Conservation (phyloP, 2,329 filamentous ascomycete species). For the Paecilomyces formosus region DNA sequence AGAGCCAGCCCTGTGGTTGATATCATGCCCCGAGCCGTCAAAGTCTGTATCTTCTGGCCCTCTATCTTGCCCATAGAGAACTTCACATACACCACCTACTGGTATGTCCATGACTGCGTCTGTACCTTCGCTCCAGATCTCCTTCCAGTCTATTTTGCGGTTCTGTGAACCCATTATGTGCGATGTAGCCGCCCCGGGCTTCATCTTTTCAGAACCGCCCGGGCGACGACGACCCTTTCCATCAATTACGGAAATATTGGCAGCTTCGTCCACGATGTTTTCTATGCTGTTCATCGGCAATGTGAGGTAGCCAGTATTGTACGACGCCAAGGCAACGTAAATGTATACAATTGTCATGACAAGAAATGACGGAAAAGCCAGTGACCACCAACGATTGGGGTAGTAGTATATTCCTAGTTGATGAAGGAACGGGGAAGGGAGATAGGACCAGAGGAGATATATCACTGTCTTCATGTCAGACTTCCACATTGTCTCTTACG, state of each 20-base stretch:
- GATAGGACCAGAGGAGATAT: conserved; percentile 75
- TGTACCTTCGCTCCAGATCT: conserved; percentile 83
- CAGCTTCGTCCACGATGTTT: conserved; percentile 85
- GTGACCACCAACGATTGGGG: conserved; percentile 93
- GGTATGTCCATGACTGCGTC: conserved; percentile 98
- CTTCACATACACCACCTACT: conserved; percentile 87
- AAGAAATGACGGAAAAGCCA: conserved; percentile 83
- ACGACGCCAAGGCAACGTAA: conserved; percentile 82
- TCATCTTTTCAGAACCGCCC: conserved; percentile 36
- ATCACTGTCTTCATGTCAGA: conserved; percentile 34
- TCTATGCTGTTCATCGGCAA: conserved; percentile 71
- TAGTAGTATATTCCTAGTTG: conserved; percentile 95
- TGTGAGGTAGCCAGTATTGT: conserved; percentile 86
- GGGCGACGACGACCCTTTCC: conserved; percentile 52
- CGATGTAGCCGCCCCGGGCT: conserved; percentile 32
- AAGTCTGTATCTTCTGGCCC: conserved; percentile 16
- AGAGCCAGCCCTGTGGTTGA: not conserved
- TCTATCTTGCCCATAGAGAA: conserved; percentile 67
- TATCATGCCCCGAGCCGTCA: not conserved
- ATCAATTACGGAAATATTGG: conserved; percentile 77
- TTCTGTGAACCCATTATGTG: conserved; percentile 37
- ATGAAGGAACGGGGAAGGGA: conserved; percentile 85
- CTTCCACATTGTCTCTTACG: not conserved
- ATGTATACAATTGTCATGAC: conserved; percentile 87
- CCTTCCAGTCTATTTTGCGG: conserved; percentile 60